These are phyloP conservation scores for Candida boleticola DNA, from an alignment of 805 yeast genomes.

Conservation along the genomic window DNA sequence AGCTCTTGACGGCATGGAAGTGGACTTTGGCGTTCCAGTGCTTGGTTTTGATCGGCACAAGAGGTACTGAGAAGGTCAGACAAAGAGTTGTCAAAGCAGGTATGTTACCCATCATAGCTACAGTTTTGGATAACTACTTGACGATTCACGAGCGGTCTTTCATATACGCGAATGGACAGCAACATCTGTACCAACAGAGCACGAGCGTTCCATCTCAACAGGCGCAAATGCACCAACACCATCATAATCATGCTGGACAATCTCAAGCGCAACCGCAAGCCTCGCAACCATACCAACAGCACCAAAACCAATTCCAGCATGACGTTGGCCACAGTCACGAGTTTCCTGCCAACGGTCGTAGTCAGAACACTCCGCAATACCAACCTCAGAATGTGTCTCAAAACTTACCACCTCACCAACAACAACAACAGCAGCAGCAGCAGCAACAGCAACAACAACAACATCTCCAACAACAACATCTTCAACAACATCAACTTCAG, in stretches of 20 bases:
- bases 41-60: constrained; percentile 82
- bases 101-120: constrained; percentile 84
- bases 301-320: constrained; percentile 4
- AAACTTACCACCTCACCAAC: constrained; percentile 2
- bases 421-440: constrained; percentile 5
- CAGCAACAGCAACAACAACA: constrained; percentile 9
- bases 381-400: constrained; percentile 1
- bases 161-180: constrained; percentile 24
- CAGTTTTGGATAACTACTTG: constrained; percentile 85
- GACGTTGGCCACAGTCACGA: not conserved
- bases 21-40: constrained; percentile 97
- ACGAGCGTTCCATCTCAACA: not conserved
- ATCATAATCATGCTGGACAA: constrained; percentile 2
- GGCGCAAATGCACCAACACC: constrained; percentile 4
- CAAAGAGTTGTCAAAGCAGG: constrained; percentile 90
- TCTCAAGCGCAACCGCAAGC: too few species aligned
- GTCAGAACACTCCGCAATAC: too few species aligned
- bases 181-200: not conserved
- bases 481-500: constrained; percentile 3
- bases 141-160: constrained; percentile 40
- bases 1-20: constrained; percentile 84
- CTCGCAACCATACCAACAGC: too few species aligned
- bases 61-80: constrained; percentile 86
- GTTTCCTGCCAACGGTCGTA: not conserved
- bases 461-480: constrained; percentile 7